Evolutionary conservation across 2,329 filamentous ascomycete species (phyloP).

Genomic region (Endocalyx cinctus): DNA sequence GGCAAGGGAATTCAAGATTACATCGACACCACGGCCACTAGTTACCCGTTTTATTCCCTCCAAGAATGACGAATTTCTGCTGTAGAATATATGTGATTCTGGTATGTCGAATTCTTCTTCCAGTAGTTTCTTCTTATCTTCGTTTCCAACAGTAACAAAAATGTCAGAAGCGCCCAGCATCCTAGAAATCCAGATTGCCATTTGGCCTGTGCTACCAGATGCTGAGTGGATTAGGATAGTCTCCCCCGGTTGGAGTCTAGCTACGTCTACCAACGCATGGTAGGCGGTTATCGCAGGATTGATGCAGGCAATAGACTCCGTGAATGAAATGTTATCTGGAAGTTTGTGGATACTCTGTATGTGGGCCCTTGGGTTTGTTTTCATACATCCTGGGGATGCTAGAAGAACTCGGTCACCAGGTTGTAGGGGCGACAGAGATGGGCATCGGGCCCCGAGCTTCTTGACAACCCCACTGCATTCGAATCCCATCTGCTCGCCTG

Average conservation of each 20-base stretch:
- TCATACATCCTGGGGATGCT: background rate
- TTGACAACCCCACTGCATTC: constrained; percentile 9
- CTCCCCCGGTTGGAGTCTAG: background rate
- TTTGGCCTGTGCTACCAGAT: constrained; percentile 6
- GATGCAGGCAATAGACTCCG: background rate
- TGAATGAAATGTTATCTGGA: background rate
- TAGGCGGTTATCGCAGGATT: constrained; percentile 2
- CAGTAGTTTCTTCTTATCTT: constrained; percentile 5
- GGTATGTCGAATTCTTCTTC: constrained; percentile 1
- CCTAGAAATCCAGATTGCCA: constrained; percentile 5
- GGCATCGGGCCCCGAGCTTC: background rate
- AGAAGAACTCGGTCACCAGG: constrained; percentile 2
- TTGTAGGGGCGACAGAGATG: background rate
- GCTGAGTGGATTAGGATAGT: constrained; percentile 7
- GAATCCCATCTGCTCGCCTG: background rate
- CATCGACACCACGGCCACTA: constrained; percentile 5
- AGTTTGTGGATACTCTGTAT: background rate
- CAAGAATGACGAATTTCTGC: constrained; percentile 4
- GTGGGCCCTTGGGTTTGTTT: background rate
- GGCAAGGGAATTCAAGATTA: constrained; percentile 33
- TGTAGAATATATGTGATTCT: constrained; percentile 6
- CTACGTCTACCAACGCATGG: constrained; percentile 1
- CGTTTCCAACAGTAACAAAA: constrained; percentile 5
- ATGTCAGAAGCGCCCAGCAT: constrained; percentile 7
- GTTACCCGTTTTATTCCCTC: constrained; percentile 2